Conservation (phyloP, 2,329 filamentous ascomycete species). For the Macroventuria anomochaeta region DNA sequence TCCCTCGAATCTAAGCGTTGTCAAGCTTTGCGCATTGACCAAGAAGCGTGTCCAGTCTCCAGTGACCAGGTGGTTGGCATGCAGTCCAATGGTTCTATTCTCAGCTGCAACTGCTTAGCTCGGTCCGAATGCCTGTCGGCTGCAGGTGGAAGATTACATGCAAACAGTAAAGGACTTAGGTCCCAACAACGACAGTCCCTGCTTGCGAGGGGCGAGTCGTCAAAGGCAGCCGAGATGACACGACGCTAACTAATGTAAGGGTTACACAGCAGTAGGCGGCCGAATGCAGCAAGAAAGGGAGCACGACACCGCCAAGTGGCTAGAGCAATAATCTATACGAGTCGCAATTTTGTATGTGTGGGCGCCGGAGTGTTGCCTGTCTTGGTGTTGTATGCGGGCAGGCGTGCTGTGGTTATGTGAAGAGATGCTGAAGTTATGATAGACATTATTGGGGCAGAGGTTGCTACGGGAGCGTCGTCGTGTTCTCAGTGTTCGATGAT, state of each 20-base stretch:
- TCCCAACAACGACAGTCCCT: not conserved
- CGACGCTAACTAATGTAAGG: conserved; percentile 4
- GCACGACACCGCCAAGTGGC: conserved; percentile 6
- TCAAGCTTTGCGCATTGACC: conserved; percentile 4
- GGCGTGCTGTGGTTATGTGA: not conserved
- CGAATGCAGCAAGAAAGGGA: conserved; percentile 12
- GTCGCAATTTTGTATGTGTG: conserved; percentile 11
- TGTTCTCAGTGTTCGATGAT: not conserved
- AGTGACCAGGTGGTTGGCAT: conserved; percentile 5
- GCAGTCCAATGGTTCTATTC: not conserved
- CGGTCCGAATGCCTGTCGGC: conserved; percentile 1
- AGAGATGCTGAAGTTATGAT: not conserved
- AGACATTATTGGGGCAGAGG: not conserved
- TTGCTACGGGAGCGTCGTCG: not conserved
- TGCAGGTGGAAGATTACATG: not conserved
- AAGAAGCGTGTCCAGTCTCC: not conserved
- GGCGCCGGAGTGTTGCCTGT: not conserved
- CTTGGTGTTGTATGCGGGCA: not conserved
- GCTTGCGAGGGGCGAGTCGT: conserved; percentile 3
- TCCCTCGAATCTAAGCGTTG: not conserved
- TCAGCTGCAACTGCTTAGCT: not conserved
- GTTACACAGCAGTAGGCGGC: conserved; percentile 10
- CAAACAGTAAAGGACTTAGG: not conserved
- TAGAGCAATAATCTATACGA: conserved; percentile 6
- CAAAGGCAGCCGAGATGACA: not conserved